Conservation (phyloP, 2,329 filamentous ascomycete species). For the Fusarium nematophilum region DNA sequence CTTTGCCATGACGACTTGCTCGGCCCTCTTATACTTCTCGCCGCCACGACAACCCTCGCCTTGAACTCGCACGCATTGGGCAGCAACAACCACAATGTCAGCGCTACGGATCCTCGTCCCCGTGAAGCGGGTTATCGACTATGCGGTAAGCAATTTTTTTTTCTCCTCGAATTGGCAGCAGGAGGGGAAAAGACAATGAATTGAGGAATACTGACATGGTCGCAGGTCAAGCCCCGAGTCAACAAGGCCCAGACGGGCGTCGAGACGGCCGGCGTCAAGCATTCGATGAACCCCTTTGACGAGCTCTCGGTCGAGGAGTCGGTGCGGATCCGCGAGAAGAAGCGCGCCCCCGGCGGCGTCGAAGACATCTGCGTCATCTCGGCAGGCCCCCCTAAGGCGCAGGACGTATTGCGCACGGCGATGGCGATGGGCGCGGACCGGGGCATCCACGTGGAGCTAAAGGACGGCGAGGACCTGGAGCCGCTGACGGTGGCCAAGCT, state of each 20-base stretch:
- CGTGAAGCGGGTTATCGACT: slow-evolving; percentile 88
- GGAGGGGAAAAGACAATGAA: slow-evolving; percentile 4
- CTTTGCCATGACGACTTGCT: slow-evolving; percentile 43
- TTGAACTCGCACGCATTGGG: slow-evolving; percentile 42
- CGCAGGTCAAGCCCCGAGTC: slow-evolving; percentile 74
- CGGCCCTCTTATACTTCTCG: slow-evolving; percentile 33
- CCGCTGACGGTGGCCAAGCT: slow-evolving; percentile 94
- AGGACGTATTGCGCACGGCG: slow-evolving; percentile 90
- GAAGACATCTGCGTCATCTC: slow-evolving; percentile 92
- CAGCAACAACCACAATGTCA: slow-evolving; percentile 61
- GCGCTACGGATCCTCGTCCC: slow-evolving; percentile 81
- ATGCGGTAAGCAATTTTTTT: slow-evolving; percentile 75
- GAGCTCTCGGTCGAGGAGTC: slow-evolving; percentile 98
- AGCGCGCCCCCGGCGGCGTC: slow-evolving; percentile 76
- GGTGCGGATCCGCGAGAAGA: slow-evolving; percentile 91
- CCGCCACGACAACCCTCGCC: slow-evolving; percentile 35
- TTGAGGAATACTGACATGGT: slow-evolving; percentile 22
- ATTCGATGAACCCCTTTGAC: slow-evolving; percentile 99
- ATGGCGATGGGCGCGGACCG: slow-evolving; percentile 99
- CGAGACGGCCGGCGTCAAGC: slow-evolving; percentile 93
- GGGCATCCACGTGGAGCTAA: slow-evolving; percentile 84
- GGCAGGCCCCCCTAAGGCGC: slow-evolving; percentile 87
- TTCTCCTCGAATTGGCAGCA: not conserved
- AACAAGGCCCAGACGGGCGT: slow-evolving; percentile 84
- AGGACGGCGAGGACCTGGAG: slow-evolving; percentile 82